phyloP scores from a whole-genome alignment of 164 flowering plant species.

The Chimonanthus salicifolius region DNA sequence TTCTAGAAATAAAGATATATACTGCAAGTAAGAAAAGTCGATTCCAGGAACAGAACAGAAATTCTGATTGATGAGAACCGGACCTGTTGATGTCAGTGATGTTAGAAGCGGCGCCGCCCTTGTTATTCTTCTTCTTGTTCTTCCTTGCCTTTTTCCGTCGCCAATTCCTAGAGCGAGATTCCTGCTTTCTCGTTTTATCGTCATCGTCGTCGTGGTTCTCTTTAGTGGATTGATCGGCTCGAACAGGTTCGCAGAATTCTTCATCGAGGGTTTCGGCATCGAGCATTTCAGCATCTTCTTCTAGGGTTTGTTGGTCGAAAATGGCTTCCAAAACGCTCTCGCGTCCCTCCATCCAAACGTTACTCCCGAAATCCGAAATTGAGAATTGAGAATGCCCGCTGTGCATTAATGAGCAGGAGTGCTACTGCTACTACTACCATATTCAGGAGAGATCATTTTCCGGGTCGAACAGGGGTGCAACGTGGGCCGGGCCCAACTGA shows the following conservation, averaged over 20 bases:
- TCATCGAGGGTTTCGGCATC: constrained; percentile 60
- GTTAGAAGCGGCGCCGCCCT: constrained; percentile 17
- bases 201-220: constrained; percentile 7
- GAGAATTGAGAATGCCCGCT: too few species aligned
- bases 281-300: constrained; percentile 66
- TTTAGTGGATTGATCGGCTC: constrained; percentile 13
- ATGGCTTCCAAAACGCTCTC: constrained; percentile 42
- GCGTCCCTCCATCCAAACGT: constrained; percentile 43
- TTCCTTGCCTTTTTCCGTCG: constrained; percentile 24
- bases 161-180: constrained; percentile 21
- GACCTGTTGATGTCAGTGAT: constrained; percentile 60
- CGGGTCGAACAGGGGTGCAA: too few species aligned
- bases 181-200: constrained; percentile 15
- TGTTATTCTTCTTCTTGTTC: constrained; percentile 48
- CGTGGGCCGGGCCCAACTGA: too few species aligned
- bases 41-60: neutral
- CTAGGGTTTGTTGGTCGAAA: constrained; percentile 44
- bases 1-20: neutral
- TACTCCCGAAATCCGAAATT: too few species aligned
- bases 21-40: neutral
- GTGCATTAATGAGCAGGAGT: too few species aligned
- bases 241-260: constrained; percentile 31
- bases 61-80: neutral
- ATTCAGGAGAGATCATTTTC: too few species aligned
- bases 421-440: too few species aligned